phyloP scores from a whole-genome alignment of 2,329 filamentous ascomycete species.

The Neoarthrinium moseri region DNA sequence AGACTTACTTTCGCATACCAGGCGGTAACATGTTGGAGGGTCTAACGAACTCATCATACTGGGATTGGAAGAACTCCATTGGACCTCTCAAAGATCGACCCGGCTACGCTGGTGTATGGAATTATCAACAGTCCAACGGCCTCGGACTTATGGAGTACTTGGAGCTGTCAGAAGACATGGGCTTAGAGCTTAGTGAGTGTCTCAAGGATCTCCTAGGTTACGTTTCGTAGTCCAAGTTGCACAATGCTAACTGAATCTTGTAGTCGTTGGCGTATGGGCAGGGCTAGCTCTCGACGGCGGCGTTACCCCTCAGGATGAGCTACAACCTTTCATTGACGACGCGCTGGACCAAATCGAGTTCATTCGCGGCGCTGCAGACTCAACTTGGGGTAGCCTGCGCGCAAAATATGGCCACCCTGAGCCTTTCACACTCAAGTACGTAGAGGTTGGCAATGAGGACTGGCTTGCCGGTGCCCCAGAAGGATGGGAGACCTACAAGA shows the following conservation, averaged over 20 bases:
- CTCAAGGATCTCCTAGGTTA: too few relatives aligned
- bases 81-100: constrained; percentile 54
- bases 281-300: constrained; percentile 56
- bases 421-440: constrained; percentile 59
- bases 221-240: background rate
- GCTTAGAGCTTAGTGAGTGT: constrained; percentile 46
- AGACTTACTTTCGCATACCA: constrained; percentile 62
- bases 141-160: constrained; percentile 64
- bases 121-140: constrained; percentile 61
- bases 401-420: constrained; percentile 59
- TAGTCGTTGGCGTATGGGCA: constrained; percentile 56
- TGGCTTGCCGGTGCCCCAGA: constrained; percentile 50
- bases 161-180: constrained; percentile 58
- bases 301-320: constrained; percentile 47
- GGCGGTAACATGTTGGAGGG: constrained; percentile 64
- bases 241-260: background rate
- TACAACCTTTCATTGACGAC: constrained; percentile 56
- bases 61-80: constrained; percentile 54
- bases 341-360: constrained; percentile 65
- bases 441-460: constrained; percentile 70
- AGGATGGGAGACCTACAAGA: constrained; percentile 47
- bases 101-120: constrained; percentile 57
- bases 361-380: constrained; percentile 50
- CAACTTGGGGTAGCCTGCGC: constrained; percentile 56
- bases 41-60: constrained; percentile 38